Base-by-base conservation (phyloP, 495 filamentous ascomycete genomes). In the Penicillium fimorum region DNA sequence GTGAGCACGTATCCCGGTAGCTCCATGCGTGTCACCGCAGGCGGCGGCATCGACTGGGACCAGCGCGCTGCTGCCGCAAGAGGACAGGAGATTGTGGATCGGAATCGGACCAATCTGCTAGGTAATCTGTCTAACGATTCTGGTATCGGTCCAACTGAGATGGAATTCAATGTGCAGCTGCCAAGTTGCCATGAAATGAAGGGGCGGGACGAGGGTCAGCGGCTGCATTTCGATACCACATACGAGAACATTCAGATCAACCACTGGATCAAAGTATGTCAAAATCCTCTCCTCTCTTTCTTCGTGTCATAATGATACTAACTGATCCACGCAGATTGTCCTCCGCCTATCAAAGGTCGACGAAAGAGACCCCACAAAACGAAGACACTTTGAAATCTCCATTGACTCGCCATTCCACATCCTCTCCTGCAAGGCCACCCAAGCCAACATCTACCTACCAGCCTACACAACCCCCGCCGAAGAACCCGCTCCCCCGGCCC, bases 371-470 rank as follows among this genome's bases (percentile, higher is more conserved):
- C 85, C 94, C 1, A 76, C 77, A 5, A 94, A 92, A 51, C 84
- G 94, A 46, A 84, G 94, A 24, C 95, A 97, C 68, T 98, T 97
- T 57, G 94, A 98, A 69, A 98, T 98, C 60, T 97, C 94, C 55
- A 98, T 98, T 61, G 94, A 98, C 74, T 96, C 91, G 13, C 94
- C 94, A 9, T 95, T 97, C 68, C 92, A 96, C 59, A 88, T 97
- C 37, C 88, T 98, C 22, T 93, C 91, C 57, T 98, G 94, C 73
- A 91, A 85, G 47, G 94, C 95, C 9, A 94, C 92, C 1, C 87
- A 92, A 67, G 90, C 90, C 22, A 97, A 97, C 71, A 94, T 89
- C 18, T 83, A 85, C 27, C 83, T 98, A 13, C 94, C 94, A 1
- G 88, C 89, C 18, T 98, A 98, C 63, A 85, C 83, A 24, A 81